Evolutionary conservation across 129 eudicot species (phyloP).

Genomic region (Lonicera japonica): DNA sequence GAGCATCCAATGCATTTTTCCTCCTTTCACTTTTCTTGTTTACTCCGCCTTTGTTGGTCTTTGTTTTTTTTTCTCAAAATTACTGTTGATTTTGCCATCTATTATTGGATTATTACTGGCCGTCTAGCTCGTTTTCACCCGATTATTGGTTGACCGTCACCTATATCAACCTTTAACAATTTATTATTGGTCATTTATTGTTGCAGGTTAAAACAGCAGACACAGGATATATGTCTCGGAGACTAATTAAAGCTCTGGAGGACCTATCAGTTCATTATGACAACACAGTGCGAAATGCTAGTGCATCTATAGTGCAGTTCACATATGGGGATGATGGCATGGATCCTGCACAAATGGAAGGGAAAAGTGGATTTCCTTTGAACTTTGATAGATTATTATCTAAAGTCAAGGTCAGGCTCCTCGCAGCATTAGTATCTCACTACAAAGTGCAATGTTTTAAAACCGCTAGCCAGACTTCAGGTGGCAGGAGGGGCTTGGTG

Average conservation of each 20-base stretch:
- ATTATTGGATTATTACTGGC: no score
- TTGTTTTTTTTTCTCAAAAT: no score
- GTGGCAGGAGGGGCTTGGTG: no score
- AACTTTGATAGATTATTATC: slow-evolving; percentile 67
- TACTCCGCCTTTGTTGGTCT: no score
- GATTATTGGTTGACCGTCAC: no score
- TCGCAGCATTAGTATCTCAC: not conserved
- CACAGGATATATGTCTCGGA: slow-evolving; percentile 96
- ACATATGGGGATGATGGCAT: slow-evolving; percentile 87
- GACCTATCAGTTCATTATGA: slow-evolving; percentile 80
- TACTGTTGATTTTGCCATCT: no score
- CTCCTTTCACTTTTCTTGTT: no score
- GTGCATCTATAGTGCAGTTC: slow-evolving; percentile 80
- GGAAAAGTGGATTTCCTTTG: slow-evolving; percentile 65
- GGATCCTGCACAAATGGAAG: slow-evolving; percentile 98
- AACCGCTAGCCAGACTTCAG: no score
- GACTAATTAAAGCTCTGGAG: slow-evolving; percentile 80
- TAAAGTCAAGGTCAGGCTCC: slow-evolving; percentile 64
- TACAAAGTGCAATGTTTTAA: not conserved
- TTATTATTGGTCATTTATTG: slow-evolving; percentile 1
- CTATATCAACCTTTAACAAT: no score
- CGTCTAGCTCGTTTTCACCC: no score
- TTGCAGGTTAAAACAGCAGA: slow-evolving; percentile 97
- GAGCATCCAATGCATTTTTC: no score
- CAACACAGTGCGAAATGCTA: slow-evolving; percentile 78